Percentiles rank a stretch among this genome's conserved stretches.
These are phyloP conservation scores for Tetracladium setigerum DNA, from an alignment of 495 filamentous ascomycete genomes.

Conservation along the genomic window DNA sequence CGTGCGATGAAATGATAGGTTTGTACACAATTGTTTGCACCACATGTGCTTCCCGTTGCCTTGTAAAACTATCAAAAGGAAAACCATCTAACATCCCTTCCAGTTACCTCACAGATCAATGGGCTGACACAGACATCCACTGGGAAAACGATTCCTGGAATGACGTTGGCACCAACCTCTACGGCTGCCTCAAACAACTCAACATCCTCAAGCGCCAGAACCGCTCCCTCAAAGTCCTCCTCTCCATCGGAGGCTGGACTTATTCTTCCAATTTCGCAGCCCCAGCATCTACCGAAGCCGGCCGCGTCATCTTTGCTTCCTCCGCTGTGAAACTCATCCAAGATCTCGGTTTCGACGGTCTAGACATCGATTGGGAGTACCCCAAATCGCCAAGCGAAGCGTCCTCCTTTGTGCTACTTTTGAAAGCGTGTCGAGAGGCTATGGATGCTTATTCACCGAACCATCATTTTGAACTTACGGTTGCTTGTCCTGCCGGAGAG, in stretches of 20 bases:
- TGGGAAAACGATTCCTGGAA: conserved; percentile 75
- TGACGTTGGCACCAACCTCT: conserved; percentile 65
- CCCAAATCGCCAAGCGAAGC: conserved; percentile 52
- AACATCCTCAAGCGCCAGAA: conserved; percentile 83
- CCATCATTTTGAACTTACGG: conserved; percentile 72
- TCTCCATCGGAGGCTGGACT: conserved; percentile 96
- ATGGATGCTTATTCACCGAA: conserved; percentile 53
- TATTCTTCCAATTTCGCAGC: conserved; percentile 80
- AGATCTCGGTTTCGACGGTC: conserved; percentile 51
- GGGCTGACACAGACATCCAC: conserved; percentile 87
- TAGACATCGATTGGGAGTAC: conserved; percentile 62
- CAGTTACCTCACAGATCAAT: conserved; percentile 69
- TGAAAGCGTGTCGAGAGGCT: conserved; percentile 52
- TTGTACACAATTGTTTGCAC: not conserved
- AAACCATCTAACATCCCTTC: not conserved
- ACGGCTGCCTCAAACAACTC: conserved; percentile 91
- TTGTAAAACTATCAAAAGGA: too few relatives aligned
- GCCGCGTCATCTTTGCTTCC: conserved; percentile 58
- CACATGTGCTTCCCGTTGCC: not conserved
- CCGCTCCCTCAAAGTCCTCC: conserved; percentile 80
- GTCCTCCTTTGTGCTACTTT: conserved; percentile 65
- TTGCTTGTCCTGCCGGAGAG: conserved; percentile 61
- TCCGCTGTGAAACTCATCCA: conserved; percentile 61
- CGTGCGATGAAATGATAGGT: not conserved
- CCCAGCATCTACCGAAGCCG: conserved; percentile 58